phyloP scores from a whole-genome alignment of 148 eudicot genomes.

The Nepenthes mirabilis region DNA sequence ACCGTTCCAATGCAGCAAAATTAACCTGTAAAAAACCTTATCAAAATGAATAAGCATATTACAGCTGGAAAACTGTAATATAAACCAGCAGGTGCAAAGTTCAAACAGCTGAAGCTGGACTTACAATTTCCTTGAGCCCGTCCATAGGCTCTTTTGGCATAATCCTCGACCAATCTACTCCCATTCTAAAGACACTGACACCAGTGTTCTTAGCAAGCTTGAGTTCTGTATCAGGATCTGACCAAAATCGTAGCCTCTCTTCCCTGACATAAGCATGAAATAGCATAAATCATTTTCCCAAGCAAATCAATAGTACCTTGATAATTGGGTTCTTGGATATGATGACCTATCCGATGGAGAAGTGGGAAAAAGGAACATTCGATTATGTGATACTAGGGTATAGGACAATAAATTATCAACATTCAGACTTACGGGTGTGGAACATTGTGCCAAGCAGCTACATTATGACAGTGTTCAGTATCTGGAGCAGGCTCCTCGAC shows the following conservation, averaged over 20 bases:
- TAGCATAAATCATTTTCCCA: constrained; percentile 7
- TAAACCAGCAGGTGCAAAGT: too few species aligned
- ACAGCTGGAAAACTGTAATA: too few species aligned
- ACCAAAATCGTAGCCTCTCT: constrained; percentile 98
- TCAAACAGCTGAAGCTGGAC: constrained; percentile 5
- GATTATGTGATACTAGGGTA: neutral
- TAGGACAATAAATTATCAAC: neutral
- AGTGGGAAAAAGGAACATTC: neutral
- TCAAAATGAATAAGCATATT: too few species aligned
- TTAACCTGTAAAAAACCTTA: constrained; percentile 40
- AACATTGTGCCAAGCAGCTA: constrained; percentile 99
- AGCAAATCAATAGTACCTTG: neutral
- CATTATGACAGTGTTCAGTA: constrained; percentile 52
- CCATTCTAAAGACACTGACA: constrained; percentile 79
- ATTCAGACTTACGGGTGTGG: constrained; percentile 73
- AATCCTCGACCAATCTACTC: constrained; percentile 95
- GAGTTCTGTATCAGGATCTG: constrained; percentile 90
- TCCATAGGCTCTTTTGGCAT: constrained; percentile 82
- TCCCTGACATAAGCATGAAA: constrained; percentile 46
- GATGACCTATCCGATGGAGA: neutral
- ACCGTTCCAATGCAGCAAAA: constrained; percentile 91
- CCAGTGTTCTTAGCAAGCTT: constrained; percentile 89
- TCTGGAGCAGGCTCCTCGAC: constrained; percentile 31
- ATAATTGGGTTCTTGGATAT: neutral
- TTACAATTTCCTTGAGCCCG: constrained; percentile 53